A percentile compares a stretch with the other conserved stretches of the same genome.
These are phyloP conservation scores for Tremellales sp. DNA, from an alignment of 1,284 basidiomycete genomes.

Conservation along the genomic window DNA sequence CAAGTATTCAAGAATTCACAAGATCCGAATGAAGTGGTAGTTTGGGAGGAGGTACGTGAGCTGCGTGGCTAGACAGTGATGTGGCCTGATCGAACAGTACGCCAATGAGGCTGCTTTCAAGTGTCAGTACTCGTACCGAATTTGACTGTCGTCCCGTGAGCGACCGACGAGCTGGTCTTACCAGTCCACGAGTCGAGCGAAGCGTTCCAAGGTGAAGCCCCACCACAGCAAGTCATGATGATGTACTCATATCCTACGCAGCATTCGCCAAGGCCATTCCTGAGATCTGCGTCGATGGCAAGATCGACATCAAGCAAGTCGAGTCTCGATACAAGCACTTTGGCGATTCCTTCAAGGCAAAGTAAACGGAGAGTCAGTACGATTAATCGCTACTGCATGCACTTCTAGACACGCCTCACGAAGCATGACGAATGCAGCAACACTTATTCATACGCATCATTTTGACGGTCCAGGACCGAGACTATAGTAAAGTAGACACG, in stretches of 20 bases:
- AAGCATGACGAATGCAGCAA: too few relatives aligned
- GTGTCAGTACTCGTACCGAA: background rate
- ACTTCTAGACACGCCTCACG: too few relatives aligned
- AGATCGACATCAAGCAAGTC: background rate
- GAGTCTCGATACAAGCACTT: background rate
- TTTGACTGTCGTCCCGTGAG: background rate
- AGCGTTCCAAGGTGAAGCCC: background rate
- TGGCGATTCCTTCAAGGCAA: too few relatives aligned
- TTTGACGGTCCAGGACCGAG: too few relatives aligned
- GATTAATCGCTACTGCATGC: too few relatives aligned
- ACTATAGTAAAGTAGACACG: too few relatives aligned
- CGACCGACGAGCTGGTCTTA: too few relatives aligned
- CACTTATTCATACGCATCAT: too few relatives aligned
- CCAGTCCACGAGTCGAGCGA: background rate
- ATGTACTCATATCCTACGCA: too few relatives aligned
- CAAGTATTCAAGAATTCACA: background rate
- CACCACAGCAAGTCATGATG: too few relatives aligned
- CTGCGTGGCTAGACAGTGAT: background rate
- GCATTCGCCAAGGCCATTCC: background rate
- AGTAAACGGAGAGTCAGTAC: too few relatives aligned
- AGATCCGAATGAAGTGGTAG: background rate
- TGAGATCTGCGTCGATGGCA: background rate
- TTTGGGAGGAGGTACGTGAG: background rate
- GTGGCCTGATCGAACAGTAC: background rate
- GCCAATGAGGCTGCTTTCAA: background rate